Conservation (phyloP, 139 green algal species). For the Auxenochlorella pyrenoidosa region DNA sequence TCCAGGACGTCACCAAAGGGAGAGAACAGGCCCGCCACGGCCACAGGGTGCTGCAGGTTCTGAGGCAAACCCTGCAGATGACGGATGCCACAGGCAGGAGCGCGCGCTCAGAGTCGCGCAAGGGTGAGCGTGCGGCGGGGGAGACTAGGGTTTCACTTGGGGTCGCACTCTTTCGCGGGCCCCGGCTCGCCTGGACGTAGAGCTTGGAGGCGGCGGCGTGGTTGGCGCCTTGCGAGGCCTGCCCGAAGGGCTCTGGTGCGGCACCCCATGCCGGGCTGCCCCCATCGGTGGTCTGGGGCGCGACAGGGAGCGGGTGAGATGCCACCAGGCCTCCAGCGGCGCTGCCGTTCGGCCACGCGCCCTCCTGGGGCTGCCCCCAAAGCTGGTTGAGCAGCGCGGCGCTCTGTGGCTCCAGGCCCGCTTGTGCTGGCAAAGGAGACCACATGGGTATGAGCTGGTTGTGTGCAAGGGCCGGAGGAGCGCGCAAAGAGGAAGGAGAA, state of each 20-base stretch:
- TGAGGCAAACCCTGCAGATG: constrained; percentile 21
- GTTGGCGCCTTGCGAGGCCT: not conserved
- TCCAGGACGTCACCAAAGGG: constrained; percentile 34
- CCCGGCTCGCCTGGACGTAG: constrained; percentile 16
- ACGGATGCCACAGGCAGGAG: too few species aligned
- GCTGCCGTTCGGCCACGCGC: not conserved
- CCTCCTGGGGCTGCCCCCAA: not conserved
- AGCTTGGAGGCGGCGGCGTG: constrained; percentile 8
- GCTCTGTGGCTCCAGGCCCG: not conserved
- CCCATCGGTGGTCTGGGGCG: not conserved
- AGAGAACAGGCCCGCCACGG: constrained; percentile 22
- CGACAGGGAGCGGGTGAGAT: not conserved
- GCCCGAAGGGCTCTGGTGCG: not conserved
- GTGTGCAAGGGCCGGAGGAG: not conserved
- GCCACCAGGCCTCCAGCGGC: not conserved
- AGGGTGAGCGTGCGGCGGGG: too few species aligned
- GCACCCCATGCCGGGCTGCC: not conserved
- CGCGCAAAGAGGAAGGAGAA: not conserved
- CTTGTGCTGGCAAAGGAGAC: not conserved
- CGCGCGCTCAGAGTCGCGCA: too few species aligned
- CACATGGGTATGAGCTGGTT: not conserved
- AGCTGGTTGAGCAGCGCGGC: not conserved
- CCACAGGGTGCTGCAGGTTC: constrained; percentile 27
- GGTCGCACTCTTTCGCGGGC: not conserved
- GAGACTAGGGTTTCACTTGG: too few species aligned